Percentiles rank a stretch among this genome's conserved stretches.
Evolutionary conservation across 2,329 filamentous ascomycete genomes (phyloP).

Genomic region (Cladophialophora immunda): DNA sequence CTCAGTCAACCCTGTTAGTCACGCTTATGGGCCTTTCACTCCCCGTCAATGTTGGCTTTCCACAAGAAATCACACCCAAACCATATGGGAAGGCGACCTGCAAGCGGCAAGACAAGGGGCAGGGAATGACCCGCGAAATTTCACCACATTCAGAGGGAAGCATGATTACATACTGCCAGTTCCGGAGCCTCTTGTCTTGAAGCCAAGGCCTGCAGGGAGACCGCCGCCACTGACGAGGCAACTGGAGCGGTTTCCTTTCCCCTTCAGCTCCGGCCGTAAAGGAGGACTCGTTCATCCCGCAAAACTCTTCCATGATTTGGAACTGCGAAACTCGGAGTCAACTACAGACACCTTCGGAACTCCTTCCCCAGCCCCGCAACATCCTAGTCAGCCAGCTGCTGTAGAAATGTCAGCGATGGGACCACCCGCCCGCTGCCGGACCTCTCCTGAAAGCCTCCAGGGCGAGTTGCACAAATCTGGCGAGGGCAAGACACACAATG

Average conservation of each 20-base stretch:
- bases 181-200: slow-evolving; percentile 37
- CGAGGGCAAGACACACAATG: not conserved
- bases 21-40: slow-evolving; percentile 34
- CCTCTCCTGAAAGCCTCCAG: not conserved
- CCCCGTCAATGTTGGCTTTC: slow-evolving; percentile 25
- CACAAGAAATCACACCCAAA: slow-evolving; percentile 6
- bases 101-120: slow-evolving; percentile 4
- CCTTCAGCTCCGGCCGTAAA: slow-evolving; percentile 17
- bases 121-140: slow-evolving; percentile 15
- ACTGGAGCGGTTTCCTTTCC: slow-evolving; percentile 36
- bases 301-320: slow-evolving; percentile 36
- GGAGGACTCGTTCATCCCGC: slow-evolving; percentile 32
- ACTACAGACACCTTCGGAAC: slow-evolving; percentile 23
- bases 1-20: not conserved
- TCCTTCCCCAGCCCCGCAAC: slow-evolving; percentile 22
- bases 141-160: slow-evolving; percentile 18
- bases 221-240: slow-evolving; percentile 37
- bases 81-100: not conserved
- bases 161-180: slow-evolving; percentile 39
- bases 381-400: not conserved
- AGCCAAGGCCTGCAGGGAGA: slow-evolving; percentile 36
- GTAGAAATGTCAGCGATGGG: slow-evolving; percentile 5
- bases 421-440: not conserved
- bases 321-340: slow-evolving; percentile 17
- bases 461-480: slow-evolving; percentile 1